These are phyloP conservation scores for Diddensiella transvaalensis DNA, from an alignment of 805 yeast species.

Conservation along the genomic window DNA sequence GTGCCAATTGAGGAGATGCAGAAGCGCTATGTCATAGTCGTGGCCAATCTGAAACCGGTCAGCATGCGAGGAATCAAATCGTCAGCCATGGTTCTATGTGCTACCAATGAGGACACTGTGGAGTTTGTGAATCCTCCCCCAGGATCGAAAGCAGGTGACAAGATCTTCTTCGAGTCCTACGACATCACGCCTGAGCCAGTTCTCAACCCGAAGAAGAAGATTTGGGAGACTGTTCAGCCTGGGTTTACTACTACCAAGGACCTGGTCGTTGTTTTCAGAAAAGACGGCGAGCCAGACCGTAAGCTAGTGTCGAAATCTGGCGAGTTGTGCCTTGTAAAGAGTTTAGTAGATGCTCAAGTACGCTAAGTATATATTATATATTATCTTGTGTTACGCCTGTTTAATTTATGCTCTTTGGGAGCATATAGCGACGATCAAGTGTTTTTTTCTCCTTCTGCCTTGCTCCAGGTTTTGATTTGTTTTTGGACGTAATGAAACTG, in stretches of 20 bases:
- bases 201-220: slow-evolving; percentile 96
- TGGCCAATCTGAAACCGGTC: slow-evolving; percentile 96
- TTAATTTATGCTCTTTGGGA: too few relatives aligned
- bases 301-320: slow-evolving; percentile 79
- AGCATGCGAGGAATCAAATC: slow-evolving; percentile 97
- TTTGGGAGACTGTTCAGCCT: slow-evolving; percentile 96
- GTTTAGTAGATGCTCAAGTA: slow-evolving; percentile 74
- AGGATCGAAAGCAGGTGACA: slow-evolving; percentile 93
- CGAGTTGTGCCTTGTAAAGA: slow-evolving; percentile 66
- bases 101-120: slow-evolving; percentile 59
- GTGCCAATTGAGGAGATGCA: slow-evolving; percentile 93
- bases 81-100: slow-evolving; percentile 94
- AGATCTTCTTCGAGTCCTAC: slow-evolving; percentile 88
- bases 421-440: too few relatives aligned
- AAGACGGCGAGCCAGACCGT: slow-evolving; percentile 64
- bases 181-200: slow-evolving; percentile 87
- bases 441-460: not conserved
- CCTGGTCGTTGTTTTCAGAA: slow-evolving; percentile 75
- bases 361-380: slow-evolving; percentile 44
- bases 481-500: slow-evolving; percentile 49
- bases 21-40: slow-evolving; percentile 82
- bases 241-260: slow-evolving; percentile 74
- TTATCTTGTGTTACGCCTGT: too few relatives aligned
- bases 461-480: not conserved
- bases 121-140: slow-evolving; percentile 95